Conservation (phyloP, 805 yeast genomes). For the Teunomyces lycoperdinae region DNA sequence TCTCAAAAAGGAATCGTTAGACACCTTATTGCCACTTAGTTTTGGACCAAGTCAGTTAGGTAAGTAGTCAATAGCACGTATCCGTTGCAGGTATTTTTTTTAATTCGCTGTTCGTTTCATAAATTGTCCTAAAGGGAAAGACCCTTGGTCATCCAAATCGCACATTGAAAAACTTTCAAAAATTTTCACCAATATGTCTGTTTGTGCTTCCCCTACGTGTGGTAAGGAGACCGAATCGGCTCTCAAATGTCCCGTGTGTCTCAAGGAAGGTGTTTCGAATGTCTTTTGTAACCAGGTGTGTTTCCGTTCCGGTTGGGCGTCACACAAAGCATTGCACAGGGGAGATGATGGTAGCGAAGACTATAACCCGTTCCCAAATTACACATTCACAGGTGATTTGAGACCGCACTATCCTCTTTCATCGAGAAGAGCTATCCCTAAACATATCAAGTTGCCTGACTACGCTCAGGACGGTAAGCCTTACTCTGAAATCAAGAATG, state of each 20-base stretch:
- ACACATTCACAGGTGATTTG: slow-evolving; percentile 67
- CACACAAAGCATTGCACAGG: slow-evolving; percentile 74
- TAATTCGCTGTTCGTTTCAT: not conserved
- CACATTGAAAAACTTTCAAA: not conserved
- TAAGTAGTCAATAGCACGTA: not conserved
- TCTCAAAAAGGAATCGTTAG: slow-evolving; percentile 46
- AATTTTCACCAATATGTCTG: slow-evolving; percentile 7
- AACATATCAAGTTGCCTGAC: slow-evolving; percentile 71
- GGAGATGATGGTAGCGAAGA: slow-evolving; percentile 50
- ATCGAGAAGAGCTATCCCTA: slow-evolving; percentile 70
- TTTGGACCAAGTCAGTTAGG: slow-evolving; percentile 71
- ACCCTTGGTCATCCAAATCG: not conserved
- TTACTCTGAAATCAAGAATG: slow-evolving; percentile 67
- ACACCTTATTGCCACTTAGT: slow-evolving; percentile 72
- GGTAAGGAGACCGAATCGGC: slow-evolving; percentile 74
- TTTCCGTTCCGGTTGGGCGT: slow-evolving; percentile 66
- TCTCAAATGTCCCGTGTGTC: slow-evolving; percentile 88
- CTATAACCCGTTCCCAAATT: slow-evolving; percentile 86
- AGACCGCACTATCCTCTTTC: slow-evolving; percentile 81
- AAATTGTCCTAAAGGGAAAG: not conserved
- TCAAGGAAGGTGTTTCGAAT: slow-evolving; percentile 61
- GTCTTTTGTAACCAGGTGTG: slow-evolving; percentile 83
- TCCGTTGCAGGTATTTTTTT: not conserved
- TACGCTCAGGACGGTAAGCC: slow-evolving; percentile 83
- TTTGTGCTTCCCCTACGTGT: slow-evolving; percentile 80